Evolutionary conservation across 225 moss, liverwort and hornwort genomes (phyloP).

Genomic region (Sphagnum tenellum): DNA sequence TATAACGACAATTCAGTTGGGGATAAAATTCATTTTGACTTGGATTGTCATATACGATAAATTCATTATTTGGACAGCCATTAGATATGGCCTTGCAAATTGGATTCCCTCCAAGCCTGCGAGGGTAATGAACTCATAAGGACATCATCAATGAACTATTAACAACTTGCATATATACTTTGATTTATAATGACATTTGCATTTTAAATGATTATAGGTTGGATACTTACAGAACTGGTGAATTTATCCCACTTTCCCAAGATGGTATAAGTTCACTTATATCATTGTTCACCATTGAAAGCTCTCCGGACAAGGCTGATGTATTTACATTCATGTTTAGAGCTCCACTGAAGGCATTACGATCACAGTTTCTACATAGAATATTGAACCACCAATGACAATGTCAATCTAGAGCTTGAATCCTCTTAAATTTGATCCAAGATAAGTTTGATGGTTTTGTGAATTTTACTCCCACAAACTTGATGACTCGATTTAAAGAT

Average conservation of each 20-base stretch:
- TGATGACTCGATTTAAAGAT: no score
- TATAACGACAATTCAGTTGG: no score
- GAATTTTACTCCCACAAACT: no score
- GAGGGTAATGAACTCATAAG: neutral
- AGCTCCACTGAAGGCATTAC: neutral
- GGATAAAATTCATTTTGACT: no score
- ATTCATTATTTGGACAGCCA: no score
- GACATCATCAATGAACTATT: no score
- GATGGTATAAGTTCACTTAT: conserved; percentile 1
- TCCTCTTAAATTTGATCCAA: no score
- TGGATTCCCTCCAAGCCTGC: conserved; percentile 3
- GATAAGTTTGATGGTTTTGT: no score
- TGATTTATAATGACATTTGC: neutral
- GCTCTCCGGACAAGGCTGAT: neutral
- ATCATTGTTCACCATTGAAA: conserved; percentile 1
- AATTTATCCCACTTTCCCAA: neutral
- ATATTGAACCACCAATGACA: neutral
- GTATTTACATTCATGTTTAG: neutral
- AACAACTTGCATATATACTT: no score
- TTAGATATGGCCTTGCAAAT: neutral
- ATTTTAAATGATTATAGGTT: neutral
- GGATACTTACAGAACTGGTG: neutral
- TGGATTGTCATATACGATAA: no score
- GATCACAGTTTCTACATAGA: neutral
- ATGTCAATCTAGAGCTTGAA: no score